Base-by-base conservation (phyloP, 192 early-diverging fungal species). In the Umbelopsis vinacea region DNA sequence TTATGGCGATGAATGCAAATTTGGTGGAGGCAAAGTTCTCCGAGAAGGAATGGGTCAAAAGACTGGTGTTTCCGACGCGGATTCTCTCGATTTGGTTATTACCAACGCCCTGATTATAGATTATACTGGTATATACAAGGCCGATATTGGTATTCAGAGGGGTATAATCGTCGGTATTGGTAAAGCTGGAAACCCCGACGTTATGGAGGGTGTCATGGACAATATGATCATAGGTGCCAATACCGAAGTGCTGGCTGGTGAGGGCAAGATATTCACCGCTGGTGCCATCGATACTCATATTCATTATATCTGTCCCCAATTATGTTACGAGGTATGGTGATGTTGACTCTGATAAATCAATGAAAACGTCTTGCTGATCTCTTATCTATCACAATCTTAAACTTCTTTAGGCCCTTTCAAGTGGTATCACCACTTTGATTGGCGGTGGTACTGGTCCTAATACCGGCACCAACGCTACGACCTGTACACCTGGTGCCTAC, bases 31-130 rank as follows among this genome's bases (percentile, higher is more conserved):
- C 53, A 96, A 95, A 81, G 95, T 95, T 11, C 82, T 97, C 76
- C 86, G 95, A 66, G 96, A 97, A 72, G 97, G 97, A 48, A 99
- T 99, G 97, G 97, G 97, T 22, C 94, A 95, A 79, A 81, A 85
- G 15, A 89, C 86, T 35, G 85, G 84, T 14, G 74, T 90, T n/a
- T 46, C 71, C 21, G 90, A 93, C 70, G 72, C 38, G 0, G 91
- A 92, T 46, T 90, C 94, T 12, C 79, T 99, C 70, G 97, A 99
- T 76, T 81, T 97, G 46, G 97, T 99, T 15, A 95, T 99, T 46
- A 97, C 96, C 35, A 99, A 99, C 74, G 93, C 92, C 2, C 74
- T 97, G 24, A 90, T 99, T 70, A 74, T 99, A 45, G 97, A 99
- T 80, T 94, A 92, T 67, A 92, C 92, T 23, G 97, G 97, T 35